These are phyloP conservation scores for Fusarium redolens DNA, from an alignment of 2,329 filamentous ascomycete genomes.

Conservation along the genomic window DNA sequence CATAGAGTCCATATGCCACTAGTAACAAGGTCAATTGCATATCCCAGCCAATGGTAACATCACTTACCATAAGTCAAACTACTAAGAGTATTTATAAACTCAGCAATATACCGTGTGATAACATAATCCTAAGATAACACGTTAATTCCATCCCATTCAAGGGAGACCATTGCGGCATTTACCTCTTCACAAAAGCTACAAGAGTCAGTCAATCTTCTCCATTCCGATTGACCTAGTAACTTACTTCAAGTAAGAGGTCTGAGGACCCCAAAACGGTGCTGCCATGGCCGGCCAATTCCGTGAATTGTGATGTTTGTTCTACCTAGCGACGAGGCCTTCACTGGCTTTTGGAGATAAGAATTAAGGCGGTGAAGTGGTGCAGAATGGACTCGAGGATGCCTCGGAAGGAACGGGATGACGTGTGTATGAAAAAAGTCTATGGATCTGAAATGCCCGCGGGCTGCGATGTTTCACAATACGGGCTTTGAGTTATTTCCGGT, in stretches of 20 bases:
- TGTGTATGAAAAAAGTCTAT: background rate
- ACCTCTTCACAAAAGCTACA: constrained; percentile 49
- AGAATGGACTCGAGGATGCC: constrained; percentile 16
- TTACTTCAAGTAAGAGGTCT: constrained; percentile 50
- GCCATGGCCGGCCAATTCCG: background rate
- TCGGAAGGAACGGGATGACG: constrained; percentile 20
- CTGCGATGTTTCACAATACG: background rate
- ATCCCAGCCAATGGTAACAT: fast-evolving
- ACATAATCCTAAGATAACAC: constrained; percentile 50
- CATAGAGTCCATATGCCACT: constrained; percentile 55
- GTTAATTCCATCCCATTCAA: background rate
- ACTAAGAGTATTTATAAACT: constrained; percentile 59
- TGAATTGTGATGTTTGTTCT: background rate
- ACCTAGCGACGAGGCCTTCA: fast-evolving
- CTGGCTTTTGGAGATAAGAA: background rate
- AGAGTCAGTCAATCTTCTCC: background rate
- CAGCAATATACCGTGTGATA: constrained; percentile 56
- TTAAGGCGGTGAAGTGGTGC: constrained; percentile 23
- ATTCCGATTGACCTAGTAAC: background rate
- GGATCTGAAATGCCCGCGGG: background rate
- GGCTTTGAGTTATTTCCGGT: background rate
- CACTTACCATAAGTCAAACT: constrained; percentile 52
- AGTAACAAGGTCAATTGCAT: constrained; percentile 1
- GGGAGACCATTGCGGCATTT: background rate
- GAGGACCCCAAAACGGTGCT: constrained; percentile 46